phyloP scores from a whole-genome alignment of 345 rosid species.

The Orychophragmus violaceus region DNA sequence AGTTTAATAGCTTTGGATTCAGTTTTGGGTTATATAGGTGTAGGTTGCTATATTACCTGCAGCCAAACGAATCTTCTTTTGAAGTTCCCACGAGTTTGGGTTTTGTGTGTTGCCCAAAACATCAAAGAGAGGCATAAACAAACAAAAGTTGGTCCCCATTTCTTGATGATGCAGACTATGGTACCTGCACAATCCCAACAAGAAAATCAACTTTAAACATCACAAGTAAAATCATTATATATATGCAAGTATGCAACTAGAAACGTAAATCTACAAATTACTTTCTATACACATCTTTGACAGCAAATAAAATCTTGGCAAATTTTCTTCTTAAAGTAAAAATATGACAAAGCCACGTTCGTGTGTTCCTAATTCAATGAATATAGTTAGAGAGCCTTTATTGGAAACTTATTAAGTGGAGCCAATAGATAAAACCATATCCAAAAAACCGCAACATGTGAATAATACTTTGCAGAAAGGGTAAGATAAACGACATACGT shows the following conservation, averaged over 20 bases:
- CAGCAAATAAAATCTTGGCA: constrained; percentile 11
- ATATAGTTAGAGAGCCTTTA: background rate
- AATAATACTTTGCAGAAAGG: background rate
- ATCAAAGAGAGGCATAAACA: constrained; percentile 93
- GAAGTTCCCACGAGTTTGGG: constrained; percentile 67
- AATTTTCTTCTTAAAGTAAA: background rate
- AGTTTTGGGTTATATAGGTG: background rate
- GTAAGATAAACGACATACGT: constrained; percentile 42
- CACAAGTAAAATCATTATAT: background rate
- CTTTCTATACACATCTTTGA: constrained; percentile 8
- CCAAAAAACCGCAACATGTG: background rate
- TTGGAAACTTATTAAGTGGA: background rate
- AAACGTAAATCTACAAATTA: background rate
- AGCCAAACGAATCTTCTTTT: constrained; percentile 39
- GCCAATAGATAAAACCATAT: background rate
- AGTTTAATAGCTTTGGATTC: background rate
- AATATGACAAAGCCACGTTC: constrained; percentile 13
- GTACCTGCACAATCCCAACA: constrained; percentile 47
- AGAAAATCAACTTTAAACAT: constrained; percentile 6
- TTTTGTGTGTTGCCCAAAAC: constrained; percentile 67
- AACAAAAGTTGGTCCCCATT: constrained; percentile 79
- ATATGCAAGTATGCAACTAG: background rate
- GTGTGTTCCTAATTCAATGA: constrained; percentile 13
- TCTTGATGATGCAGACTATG: constrained; percentile 82
- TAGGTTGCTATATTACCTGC: constrained; percentile 34